Evolutionary conservation across 73 alveolate species (phyloP), one percentile per base, ranked within the genome.

Genomic region (Paramecium octaurelia): DNA sequence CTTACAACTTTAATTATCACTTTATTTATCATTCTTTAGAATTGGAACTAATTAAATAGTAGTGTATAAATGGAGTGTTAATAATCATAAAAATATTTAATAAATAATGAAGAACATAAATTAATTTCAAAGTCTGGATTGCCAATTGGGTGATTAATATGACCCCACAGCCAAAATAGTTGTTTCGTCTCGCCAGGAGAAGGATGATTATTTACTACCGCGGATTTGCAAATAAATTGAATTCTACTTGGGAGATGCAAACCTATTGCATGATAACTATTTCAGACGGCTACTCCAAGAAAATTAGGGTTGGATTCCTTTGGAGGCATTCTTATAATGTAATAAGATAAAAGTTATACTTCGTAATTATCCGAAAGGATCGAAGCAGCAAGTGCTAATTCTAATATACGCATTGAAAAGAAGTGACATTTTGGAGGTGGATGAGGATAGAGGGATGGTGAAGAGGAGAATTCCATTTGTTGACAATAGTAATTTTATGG

Each of bases 171-270:
- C 40, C 1, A 31, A 68, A 24, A 34, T 68, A 3, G 40, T 31
- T 6, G 44, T 68, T 11, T 31, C 20, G 16, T 68, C 84, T 14
- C 9, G 46, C 3, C 29, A 27, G 16, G 84, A 68, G 21, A 68
- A 68, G 84, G 88, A 75, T 75, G 88, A 75, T 12, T 36, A 36
- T 7, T 21, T 75, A 34, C 38, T 75, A 36, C 88, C 88, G 0
- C 36, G 11, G 58, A 75, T 75, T 35, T 75, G 88, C n/a, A 75
- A 75, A 75, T 36, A 75, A 44, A 75, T 75, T 12, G 88, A 75
- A 75, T 75, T 75, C 23, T 75, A 75, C 48, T 34, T 75, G 40
- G 88, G 88, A 11, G 88, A 75, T 75, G 88, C 88, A 0, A 75
- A 75, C 14, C 40, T 75, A n/a, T 34, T 24, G n/a, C 88, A 75